A percentile compares a stretch with the other conserved stretches of the same genome.
Evolutionary conservation across 176 grass and related monocot species (phyloP).

Genomic region (Zea luxurians): DNA sequence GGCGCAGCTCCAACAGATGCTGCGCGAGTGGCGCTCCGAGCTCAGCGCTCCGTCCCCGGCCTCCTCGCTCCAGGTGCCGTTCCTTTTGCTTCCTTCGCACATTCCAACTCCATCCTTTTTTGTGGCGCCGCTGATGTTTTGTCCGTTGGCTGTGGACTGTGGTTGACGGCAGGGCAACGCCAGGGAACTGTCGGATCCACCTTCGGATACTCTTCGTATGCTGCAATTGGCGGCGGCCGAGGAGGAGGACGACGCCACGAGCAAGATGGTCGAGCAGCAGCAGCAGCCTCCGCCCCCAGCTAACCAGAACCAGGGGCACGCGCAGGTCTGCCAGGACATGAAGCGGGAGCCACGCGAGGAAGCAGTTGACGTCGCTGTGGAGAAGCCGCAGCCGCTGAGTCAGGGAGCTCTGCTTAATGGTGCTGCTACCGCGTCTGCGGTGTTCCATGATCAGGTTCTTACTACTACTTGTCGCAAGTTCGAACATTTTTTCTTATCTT

Average conservation of each 20-base stretch:
- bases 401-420: conserved; percentile 30
- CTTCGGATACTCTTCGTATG: conserved; percentile 60
- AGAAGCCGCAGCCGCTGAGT: conserved; percentile 12
- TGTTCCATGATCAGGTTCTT: conserved; percentile 60
- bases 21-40: conserved; percentile 91
- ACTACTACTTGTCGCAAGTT: conserved; percentile 1
- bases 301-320: conserved; percentile 32
- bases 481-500: not conserved
- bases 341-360: conserved; percentile 65
- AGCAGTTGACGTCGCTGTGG: not conserved
- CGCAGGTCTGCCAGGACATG: conserved; percentile 35
- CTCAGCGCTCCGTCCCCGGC: conserved; percentile 80
- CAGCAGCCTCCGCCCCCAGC: conserved; percentile 1
- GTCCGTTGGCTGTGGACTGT: not conserved
- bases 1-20: conserved; percentile 92
- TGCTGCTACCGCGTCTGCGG: conserved; percentile 39
- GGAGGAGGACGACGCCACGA: conserved; percentile 94
- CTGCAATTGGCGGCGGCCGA: conserved; percentile 58
- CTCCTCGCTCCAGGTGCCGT: conserved; percentile 57
- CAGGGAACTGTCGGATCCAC: conserved; percentile 56
- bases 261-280: conserved; percentile 58
- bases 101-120: not conserved
- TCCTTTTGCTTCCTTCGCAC: not conserved
- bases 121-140: not conserved
- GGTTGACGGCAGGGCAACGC: conserved; percentile 50